A percentile compares a stretch with the other conserved stretches of the same genome.
phyloP scores from a whole-genome alignment of 1,284 basidiomycete species.

The Serendipita sp. region DNA sequence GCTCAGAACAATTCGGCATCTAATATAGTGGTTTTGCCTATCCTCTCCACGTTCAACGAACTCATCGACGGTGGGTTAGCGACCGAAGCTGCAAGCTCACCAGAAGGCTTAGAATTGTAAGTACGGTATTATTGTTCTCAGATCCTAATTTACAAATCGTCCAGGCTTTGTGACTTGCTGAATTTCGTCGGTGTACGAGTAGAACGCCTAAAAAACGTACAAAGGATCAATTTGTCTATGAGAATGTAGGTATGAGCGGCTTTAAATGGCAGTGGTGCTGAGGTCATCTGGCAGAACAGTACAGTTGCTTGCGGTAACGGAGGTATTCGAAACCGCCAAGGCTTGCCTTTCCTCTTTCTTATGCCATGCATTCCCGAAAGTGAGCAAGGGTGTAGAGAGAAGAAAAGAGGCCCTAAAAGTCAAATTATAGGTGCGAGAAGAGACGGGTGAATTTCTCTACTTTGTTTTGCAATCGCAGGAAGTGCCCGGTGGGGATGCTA shows the following conservation, averaged over 20 bases:
- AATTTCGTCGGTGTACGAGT: constrained; percentile 44
- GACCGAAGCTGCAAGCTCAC: constrained; percentile 28
- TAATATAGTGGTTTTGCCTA: constrained; percentile 64
- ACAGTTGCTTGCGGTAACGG: constrained; percentile 41
- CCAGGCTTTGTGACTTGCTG: constrained; percentile 31
- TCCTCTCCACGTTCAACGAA: constrained; percentile 59
- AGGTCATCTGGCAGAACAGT: constrained; percentile 33
- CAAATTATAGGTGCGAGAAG: constrained; percentile 47
- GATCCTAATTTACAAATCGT: too few relatives aligned
- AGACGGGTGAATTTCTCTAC: constrained; percentile 72
- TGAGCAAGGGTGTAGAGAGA: constrained; percentile 23
- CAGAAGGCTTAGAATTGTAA: constrained; percentile 22
- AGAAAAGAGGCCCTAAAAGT: constrained; percentile 6
- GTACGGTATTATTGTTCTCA: constrained; percentile 10
- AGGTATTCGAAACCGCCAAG: constrained; percentile 34
- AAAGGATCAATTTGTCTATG: constrained; percentile 64
- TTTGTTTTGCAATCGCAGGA: constrained; percentile 55
- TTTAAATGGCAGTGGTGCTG: constrained; percentile 13
- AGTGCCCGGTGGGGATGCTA: constrained; percentile 47
- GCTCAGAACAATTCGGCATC: constrained; percentile 38
- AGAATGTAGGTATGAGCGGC: constrained; percentile 43
- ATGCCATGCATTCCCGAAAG: constrained; percentile 63
- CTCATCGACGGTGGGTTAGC: constrained; percentile 55
- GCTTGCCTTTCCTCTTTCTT: constrained; percentile 44
- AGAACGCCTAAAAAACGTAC: constrained; percentile 58